Evolutionary conservation across 2,329 filamentous ascomycete species (phyloP), one percentile per base, ranked within the genome.

Genomic region (Phialophora macrospora): DNA sequence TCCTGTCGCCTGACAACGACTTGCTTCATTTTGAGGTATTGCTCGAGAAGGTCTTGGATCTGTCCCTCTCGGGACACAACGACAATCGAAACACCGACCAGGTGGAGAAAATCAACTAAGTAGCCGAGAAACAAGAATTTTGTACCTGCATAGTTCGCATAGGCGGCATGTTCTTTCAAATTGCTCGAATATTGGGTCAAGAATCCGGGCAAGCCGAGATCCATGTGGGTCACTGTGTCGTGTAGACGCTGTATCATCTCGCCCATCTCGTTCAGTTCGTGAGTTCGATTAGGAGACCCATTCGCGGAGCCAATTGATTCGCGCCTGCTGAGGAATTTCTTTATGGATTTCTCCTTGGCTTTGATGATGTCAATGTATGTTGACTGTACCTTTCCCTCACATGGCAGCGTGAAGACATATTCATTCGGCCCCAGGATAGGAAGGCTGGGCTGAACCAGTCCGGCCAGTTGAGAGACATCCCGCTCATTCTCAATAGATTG

Each of bases 71-170:
- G 73, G 5, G 76, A 74, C 66, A 77, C 75, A 38, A 82, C 71
- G 17, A 81, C 74, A 14, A 81, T 64, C 61, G 81, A 79, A 12
- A 78, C 68, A 55, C 79, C 76, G 58, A 73, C 70, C 4, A 63
- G 69, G 24, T 72, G 73, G 1, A 75, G 74, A 17, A 76, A 66
- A 49, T 80, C 75, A 30, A 80, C 74, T 14, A 81, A 72, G 61
- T 79, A 75, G n/a, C 78, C 77, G 4, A 82, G 73, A 22, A 82
- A 76, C 22, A 77, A 71, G 51, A 82, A 82, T 67, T 82, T 82
- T 9, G 79, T 75, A 56, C 80, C 81, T 7, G 78, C 80, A 67
- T 81, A 81, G 62, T 82, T 79, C 4, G 79, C 80, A 77, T 80
- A 82, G 4, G 77, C 72, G 5, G 80, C 77, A 65, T 80, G 76